These are phyloP conservation scores for Claviceps purpurea DNA, from an alignment of 2,329 filamentous ascomycete genomes.

Conservation along the genomic window DNA sequence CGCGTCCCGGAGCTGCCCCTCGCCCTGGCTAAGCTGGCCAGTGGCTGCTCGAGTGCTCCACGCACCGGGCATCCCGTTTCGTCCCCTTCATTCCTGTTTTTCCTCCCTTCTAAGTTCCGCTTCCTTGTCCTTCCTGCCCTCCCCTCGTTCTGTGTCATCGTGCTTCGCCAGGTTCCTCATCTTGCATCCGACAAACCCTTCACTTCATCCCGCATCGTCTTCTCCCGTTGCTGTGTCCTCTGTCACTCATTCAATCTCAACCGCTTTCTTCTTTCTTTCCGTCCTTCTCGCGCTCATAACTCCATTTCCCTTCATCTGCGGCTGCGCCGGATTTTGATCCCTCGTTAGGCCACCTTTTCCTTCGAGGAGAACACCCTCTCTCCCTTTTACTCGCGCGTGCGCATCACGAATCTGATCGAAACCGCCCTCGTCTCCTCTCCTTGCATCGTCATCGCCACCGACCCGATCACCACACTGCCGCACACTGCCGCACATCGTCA, in stretches of 20 bases:
- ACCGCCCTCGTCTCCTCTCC: not conserved
- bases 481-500: no score
- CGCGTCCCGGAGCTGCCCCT: not conserved
- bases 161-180: not conserved
- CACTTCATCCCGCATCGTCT: not conserved
- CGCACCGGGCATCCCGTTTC: not conserved
- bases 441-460: not conserved
- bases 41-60: not conserved
- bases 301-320: slow-evolving; percentile 4
- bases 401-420: slow-evolving; percentile 1
- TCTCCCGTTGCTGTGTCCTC: slow-evolving; percentile 5
- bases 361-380: not conserved
- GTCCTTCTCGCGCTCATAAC: not conserved
- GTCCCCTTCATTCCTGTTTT: not conserved
- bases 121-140: not conserved
- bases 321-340: slow-evolving; percentile 9
- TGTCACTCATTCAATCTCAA: slow-evolving; percentile 4
- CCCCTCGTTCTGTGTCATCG: not conserved
- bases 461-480: not conserved
- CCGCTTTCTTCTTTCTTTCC: slow-evolving; percentile 2
- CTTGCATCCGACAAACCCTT: not conserved
- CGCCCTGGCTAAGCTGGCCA: no score
- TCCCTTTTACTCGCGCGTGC: slow-evolving; percentile 1
- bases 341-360: slow-evolving; percentile 1
- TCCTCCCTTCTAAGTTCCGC: not conserved